These are phyloP conservation scores for Lactarius quietus DNA, from an alignment of 768 basidiomycete species.

Conservation along the genomic window DNA sequence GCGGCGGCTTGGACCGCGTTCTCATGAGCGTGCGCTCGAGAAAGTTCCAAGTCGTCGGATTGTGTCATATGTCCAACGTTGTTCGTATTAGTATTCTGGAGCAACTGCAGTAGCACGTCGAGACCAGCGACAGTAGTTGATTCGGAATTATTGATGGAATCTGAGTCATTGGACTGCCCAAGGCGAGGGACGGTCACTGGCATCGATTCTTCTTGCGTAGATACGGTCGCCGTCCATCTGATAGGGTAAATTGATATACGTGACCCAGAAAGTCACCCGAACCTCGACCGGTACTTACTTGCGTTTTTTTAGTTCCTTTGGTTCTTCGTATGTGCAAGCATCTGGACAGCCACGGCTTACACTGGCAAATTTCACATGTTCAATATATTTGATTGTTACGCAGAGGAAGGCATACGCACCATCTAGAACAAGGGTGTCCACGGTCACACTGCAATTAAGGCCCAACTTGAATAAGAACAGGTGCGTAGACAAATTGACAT, in stretches of 20 bases:
- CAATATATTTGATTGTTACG: neutral
- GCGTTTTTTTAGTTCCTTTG: slow-evolving; percentile 16
- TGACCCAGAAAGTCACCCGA: neutral
- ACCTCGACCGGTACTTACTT: slow-evolving; percentile 17
- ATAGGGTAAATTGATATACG: neutral
- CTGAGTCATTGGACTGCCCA: slow-evolving; percentile 7
- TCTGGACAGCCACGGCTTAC: slow-evolving; percentile 24
- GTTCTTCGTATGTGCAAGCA: slow-evolving; percentile 26
- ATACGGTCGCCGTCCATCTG: slow-evolving; percentile 10
- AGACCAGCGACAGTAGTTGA: slow-evolving; percentile 21
- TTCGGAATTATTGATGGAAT: slow-evolving; percentile 15
- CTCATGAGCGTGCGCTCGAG: slow-evolving; percentile 12
- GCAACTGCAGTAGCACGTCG: slow-evolving; percentile 26
- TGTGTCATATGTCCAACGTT: neutral
- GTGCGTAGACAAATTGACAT: neutral
- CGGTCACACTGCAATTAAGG: slow-evolving; percentile 26
- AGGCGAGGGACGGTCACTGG: slow-evolving; percentile 6
- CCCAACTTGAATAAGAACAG: neutral
- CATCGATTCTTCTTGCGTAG: slow-evolving; percentile 1
- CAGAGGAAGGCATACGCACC: slow-evolving; percentile 14
- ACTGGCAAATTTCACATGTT: slow-evolving; percentile 5
- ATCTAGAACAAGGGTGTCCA: slow-evolving; percentile 29
- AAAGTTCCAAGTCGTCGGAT: slow-evolving; percentile 4
- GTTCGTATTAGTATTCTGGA: slow-evolving; percentile 17
- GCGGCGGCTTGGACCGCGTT: slow-evolving; percentile 25